These are phyloP conservation scores for Leccinellum luteum DNA, from an alignment of 768 basidiomycete species.

Conservation along the genomic window DNA sequence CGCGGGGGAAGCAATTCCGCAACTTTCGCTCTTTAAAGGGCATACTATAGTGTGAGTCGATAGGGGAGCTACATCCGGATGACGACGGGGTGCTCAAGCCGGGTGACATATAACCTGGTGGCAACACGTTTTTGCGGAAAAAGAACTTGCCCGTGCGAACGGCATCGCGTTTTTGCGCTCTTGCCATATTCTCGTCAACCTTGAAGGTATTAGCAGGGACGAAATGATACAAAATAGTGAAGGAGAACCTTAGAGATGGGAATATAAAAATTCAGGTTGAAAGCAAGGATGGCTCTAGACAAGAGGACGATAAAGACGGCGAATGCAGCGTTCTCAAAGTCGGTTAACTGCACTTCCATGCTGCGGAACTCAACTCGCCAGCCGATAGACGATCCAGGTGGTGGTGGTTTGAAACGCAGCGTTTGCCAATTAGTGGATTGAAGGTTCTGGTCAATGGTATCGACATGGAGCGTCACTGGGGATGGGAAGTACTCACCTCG, in stretches of 20 bases:
- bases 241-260: conserved; percentile 86
- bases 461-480: neutral
- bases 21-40: conserved; percentile 61
- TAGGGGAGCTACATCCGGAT: conserved; percentile 38
- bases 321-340: conserved; percentile 98
- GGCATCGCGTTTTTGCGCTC: conserved; percentile 85
- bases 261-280: conserved; percentile 92
- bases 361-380: conserved; percentile 99
- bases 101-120: conserved; percentile 41
- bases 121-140: conserved; percentile 86
- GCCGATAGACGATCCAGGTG: conserved; percentile 87
- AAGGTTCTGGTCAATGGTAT: conserved; percentile 62
- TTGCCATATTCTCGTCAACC: conserved; percentile 97
- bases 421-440: conserved; percentile 99
- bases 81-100: conserved; percentile 44
- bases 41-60: conserved; percentile 32
- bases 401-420: conserved; percentile 96
- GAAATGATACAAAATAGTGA: neutral
- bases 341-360: conserved; percentile 99
- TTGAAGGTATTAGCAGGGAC: conserved; percentile 29
- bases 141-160: conserved; percentile 72
- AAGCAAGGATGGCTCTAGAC: conserved; percentile 88
- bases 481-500: conserved; percentile 55
- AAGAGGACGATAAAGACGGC: conserved; percentile 92
- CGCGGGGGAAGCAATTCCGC: conserved; percentile 67